These are phyloP conservation scores for Vigna unguiculata DNA, from an alignment of 306 rosid genomes.

Conservation along the genomic window DNA sequence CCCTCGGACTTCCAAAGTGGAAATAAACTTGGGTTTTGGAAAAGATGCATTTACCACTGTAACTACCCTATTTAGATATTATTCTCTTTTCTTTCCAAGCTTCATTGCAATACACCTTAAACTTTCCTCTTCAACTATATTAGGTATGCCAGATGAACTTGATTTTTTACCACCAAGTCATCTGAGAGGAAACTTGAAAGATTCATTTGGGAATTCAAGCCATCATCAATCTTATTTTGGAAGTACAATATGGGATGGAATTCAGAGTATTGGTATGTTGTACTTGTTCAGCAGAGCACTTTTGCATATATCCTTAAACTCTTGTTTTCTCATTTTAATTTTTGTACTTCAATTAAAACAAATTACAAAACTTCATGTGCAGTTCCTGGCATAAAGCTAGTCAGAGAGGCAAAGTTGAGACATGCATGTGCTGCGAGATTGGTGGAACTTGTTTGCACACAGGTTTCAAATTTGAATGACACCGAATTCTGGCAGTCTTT, in stretches of 20 bases:
- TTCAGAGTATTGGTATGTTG: slow-evolving; percentile 45
- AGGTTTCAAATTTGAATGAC: slow-evolving; percentile 29
- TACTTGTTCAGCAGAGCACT: neutral
- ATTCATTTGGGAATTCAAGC: slow-evolving; percentile 36
- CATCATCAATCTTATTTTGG: slow-evolving; percentile 35
- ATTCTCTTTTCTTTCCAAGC: slow-evolving; percentile 26
- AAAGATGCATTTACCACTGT: slow-evolving; percentile 55
- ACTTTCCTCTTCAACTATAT: slow-evolving; percentile 22
- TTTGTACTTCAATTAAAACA: neutral
- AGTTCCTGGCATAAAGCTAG: slow-evolving; percentile 55
- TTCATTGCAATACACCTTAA: slow-evolving; percentile 29
- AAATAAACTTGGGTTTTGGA: slow-evolving; percentile 54
- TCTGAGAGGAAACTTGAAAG: slow-evolving; percentile 25
- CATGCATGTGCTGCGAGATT: slow-evolving; percentile 52
- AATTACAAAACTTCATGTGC: slow-evolving; percentile 37
- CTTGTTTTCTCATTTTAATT: slow-evolving; percentile 14
- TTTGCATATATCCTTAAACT: neutral
- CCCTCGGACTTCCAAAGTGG: slow-evolving; percentile 68
- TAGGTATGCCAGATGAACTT: slow-evolving; percentile 55
- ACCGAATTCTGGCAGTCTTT: slow-evolving; percentile 45
- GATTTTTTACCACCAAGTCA: slow-evolving; percentile 42
- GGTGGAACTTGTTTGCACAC: slow-evolving; percentile 46
- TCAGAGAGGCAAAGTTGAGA: slow-evolving; percentile 56
- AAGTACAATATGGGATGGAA: slow-evolving; percentile 38
- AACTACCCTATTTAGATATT: slow-evolving; percentile 9